Base-by-base conservation (phyloP, 257 asterid genomes). In the Linderniella brevidens region DNA sequence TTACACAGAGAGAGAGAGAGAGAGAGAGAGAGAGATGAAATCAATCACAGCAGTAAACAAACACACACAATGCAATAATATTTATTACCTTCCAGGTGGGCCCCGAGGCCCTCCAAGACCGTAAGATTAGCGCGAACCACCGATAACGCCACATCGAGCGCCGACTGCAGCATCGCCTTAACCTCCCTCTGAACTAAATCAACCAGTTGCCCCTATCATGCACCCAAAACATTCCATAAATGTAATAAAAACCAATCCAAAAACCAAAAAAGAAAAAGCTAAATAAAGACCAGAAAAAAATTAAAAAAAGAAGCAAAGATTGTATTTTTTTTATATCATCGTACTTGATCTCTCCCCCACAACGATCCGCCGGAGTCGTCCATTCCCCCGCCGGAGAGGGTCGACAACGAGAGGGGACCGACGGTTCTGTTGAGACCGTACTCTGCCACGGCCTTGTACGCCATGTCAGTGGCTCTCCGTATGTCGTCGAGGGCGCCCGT, bases 401-500 rank as follows among this genome's bases (percentile, higher is more conserved):
- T 75, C 37, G 94, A 66, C 66, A 90, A 37, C 8, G 99, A 90
- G 64, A 90, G 45, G 44, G 99, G 99, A 63, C 99, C 99, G 50
- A 90, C 50, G 56, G 69, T 62, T 57, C 79, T 82, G 50, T 72
- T 90, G 41, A 90, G 88, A 54, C 99, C 99, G 60, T 82, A 90
- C 62, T 90, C 99, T 50, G 99, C 96, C 54, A 90, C 93, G 8
- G 99, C 99, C 72, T 90, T 90, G 74, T 90, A 90, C 15, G 99
- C 99, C 94, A 90, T 73, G 63, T 90, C 99, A 38, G 99, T 90
- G 45, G 99, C 99, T 63, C 84, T 78, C 36, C 94, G 75, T 60
- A 90, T 90, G 59, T 90, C 99, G 40, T 90, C 99, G 54, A 90
- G 70, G 10, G 99, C 99, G 66, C 99, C 99, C 25, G 99, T 90